A percentile compares a stretch with the other conserved stretches of the same genome.
phyloP scores from a whole-genome alignment of 1,284 basidiomycete genomes.

The Schizophyllum commune region DNA sequence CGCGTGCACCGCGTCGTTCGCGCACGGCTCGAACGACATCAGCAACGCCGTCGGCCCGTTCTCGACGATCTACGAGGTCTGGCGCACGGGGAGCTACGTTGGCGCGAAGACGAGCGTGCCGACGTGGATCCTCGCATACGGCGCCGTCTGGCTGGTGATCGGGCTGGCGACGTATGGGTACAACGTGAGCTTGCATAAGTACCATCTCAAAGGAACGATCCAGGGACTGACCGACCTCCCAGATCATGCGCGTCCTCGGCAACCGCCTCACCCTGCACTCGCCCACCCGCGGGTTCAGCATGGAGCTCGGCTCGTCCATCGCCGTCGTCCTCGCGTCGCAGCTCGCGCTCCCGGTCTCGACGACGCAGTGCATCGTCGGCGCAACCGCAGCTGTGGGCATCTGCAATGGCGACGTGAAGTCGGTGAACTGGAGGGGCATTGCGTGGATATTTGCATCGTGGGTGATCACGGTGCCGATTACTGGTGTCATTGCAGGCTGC shows the following conservation, averaged over 20 bases:
- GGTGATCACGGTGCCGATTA: conserved; percentile 1
- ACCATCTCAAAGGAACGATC: too few species aligned
- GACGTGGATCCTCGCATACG: conserved; percentile 20
- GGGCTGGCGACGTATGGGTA: conserved; percentile 17
- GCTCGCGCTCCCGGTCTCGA: conserved; percentile 22
- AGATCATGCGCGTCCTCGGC: conserved; percentile 24
- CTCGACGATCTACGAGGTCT: conserved; percentile 21
- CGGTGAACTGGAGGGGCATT: conserved; percentile 16
- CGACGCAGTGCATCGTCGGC: conserved; percentile 25
- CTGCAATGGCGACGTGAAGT: conserved; percentile 21
- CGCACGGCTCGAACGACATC: conserved; percentile 23
- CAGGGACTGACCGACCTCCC: conserved; percentile 21
- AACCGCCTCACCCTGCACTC: conserved; percentile 23
- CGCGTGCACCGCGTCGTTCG: conserved; percentile 24
- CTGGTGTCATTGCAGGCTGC: background rate
- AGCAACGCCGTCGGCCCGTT: conserved; percentile 24
- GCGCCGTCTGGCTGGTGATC: conserved; percentile 19
- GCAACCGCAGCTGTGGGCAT: conserved; percentile 21
- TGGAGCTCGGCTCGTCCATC: conserved; percentile 23
- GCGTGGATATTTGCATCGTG: conserved; percentile 1
- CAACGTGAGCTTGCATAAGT: too few species aligned
- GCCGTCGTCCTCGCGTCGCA: conserved; percentile 23
- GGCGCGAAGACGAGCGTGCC: conserved; percentile 15
- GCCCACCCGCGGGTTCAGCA: conserved; percentile 22
- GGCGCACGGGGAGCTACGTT: conserved; percentile 16